These are phyloP conservation scores for Trypanosoma melophagium DNA, from an alignment of 208 protist genomes.

Conservation along the genomic window DNA sequence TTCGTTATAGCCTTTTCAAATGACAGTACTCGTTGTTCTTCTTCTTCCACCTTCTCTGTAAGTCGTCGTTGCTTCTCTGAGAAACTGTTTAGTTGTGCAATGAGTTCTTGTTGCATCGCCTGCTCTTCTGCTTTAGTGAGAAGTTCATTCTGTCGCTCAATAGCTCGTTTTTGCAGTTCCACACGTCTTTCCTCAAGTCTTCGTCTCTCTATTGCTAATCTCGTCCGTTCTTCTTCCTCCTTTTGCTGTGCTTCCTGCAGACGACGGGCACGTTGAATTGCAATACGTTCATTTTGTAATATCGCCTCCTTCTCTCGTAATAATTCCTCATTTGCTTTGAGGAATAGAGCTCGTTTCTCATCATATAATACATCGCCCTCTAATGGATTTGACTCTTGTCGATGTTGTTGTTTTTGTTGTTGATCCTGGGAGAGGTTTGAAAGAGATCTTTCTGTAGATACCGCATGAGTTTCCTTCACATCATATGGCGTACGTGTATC, in stretches of 20 bases:
- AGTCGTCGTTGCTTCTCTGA: constrained; percentile 11
- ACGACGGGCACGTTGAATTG: constrained; percentile 28
- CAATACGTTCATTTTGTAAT: constrained; percentile 35
- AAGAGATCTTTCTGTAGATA: not conserved
- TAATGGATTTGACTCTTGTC: not conserved
- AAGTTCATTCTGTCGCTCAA: constrained; percentile 12
- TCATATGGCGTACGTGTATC: too few species aligned
- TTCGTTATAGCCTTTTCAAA: constrained; percentile 26
- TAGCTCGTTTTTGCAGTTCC: constrained; percentile 21
- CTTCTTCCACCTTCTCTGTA: constrained; percentile 11
- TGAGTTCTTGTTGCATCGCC: constrained; percentile 1
- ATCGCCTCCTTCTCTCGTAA: constrained; percentile 39
- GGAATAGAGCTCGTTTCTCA: constrained; percentile 21
- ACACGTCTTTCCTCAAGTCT: constrained; percentile 33
- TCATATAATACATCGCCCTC: constrained; percentile 23
- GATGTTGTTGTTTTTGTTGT: not conserved
- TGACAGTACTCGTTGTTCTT: constrained; percentile 2
- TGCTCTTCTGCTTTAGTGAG: constrained; percentile 20
- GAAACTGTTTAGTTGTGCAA: constrained; percentile 13
- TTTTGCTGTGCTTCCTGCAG: constrained; percentile 23
- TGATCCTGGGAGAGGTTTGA: not conserved
- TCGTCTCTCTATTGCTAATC: constrained; percentile 29
- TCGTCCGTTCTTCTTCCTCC: constrained; percentile 41
- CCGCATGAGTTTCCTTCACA: too few species aligned
- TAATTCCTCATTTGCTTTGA: constrained; percentile 27